phyloP scores from a whole-genome alignment of 2,329 filamentous ascomycete genomes.

The Pseudogymnoascus sp. region DNA sequence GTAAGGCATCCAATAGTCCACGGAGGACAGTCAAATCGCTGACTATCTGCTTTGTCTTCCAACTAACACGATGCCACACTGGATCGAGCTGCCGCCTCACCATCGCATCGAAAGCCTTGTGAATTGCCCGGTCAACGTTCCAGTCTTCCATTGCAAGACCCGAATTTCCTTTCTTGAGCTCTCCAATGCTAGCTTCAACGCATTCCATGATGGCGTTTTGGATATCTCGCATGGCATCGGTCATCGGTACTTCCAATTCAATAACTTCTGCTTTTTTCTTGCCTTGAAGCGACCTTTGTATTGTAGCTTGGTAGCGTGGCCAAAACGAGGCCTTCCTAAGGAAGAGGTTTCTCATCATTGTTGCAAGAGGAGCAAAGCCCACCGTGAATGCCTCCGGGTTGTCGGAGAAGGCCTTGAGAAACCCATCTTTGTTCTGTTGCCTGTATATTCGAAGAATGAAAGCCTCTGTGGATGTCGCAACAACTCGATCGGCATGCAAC shows the following conservation, averaged over 20 bases:
- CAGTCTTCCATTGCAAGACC: slow-evolving; percentile 94
- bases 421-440: slow-evolving; percentile 88
- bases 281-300: slow-evolving; percentile 82
- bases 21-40: slow-evolving; percentile 78
- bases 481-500: slow-evolving; percentile 78
- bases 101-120: slow-evolving; percentile 85
- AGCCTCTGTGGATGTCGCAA: slow-evolving; percentile 83
- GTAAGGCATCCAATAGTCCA: slow-evolving; percentile 69
- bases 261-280: slow-evolving; percentile 93
- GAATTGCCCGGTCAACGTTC: slow-evolving; percentile 87
- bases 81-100: slow-evolving; percentile 86
- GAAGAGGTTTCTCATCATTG: slow-evolving; percentile 89
- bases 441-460: slow-evolving; percentile 92
- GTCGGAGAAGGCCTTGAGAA: slow-evolving; percentile 94
- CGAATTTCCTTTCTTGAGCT: slow-evolving; percentile 83
- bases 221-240: slow-evolving; percentile 83
- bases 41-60: slow-evolving; percentile 91
- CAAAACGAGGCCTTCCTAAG: slow-evolving; percentile 81
- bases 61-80: slow-evolving; percentile 94
- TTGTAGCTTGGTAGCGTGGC: slow-evolving; percentile 86
- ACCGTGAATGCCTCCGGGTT: slow-evolving; percentile 82
- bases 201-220: slow-evolving; percentile 94
- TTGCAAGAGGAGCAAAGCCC: slow-evolving; percentile 79
- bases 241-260: slow-evolving; percentile 94
- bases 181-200: slow-evolving; percentile 87